Base-by-base conservation (phyloP, 352 stramenopile genomes). In the Pseudoperonospora humuli region DNA sequence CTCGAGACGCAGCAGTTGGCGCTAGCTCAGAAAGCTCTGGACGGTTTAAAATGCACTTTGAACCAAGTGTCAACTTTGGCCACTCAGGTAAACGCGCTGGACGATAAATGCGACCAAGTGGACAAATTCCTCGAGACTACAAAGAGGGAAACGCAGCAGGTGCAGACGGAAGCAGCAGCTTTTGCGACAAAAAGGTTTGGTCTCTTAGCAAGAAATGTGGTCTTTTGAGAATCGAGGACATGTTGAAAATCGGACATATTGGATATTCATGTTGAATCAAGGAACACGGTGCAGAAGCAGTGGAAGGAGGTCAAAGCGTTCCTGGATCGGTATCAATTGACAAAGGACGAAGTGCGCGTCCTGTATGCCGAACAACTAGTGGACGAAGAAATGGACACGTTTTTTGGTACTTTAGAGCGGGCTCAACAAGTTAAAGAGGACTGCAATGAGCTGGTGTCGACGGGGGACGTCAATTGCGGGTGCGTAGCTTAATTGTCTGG, bases 351-450 rank as follows among this genome's bases (percentile, higher is more conserved):
- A 46, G 66, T 91, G 29, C 51, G 67, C 24, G 57, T 40, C 9
- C 46, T 94, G 29, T 77, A 75, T 44, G 43, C 48, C 2, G 60
- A 64, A 6, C 14, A 61, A 1, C 38, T 79, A 7, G 27, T 19
- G 2, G 68, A 81, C 19, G 61, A 75, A 19, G 61, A 77, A 19
- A 79, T 83, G 62, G 41, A 50, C 11, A 37, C 51, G 10, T 93
- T 93, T 44, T 86, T 92, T 42, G 51, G 47, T 8, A 73, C 71
- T 6, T 66, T 93, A 49, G 72, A 85, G 44, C 70, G 74, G 27
- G 65, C 88, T 20, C 64, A 83, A 48, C 67, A 82, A 35, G 69
- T 93, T 14, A 86, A 85, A 41, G 37, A 35, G 3, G 77, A 91
- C 28, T 92, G 81, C 55, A 65, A 79, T 23, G 46, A 62, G 32